phyloP scores from a whole-genome alignment of 2,329 filamentous ascomycete genomes.

The Grosmannia serpens region DNA sequence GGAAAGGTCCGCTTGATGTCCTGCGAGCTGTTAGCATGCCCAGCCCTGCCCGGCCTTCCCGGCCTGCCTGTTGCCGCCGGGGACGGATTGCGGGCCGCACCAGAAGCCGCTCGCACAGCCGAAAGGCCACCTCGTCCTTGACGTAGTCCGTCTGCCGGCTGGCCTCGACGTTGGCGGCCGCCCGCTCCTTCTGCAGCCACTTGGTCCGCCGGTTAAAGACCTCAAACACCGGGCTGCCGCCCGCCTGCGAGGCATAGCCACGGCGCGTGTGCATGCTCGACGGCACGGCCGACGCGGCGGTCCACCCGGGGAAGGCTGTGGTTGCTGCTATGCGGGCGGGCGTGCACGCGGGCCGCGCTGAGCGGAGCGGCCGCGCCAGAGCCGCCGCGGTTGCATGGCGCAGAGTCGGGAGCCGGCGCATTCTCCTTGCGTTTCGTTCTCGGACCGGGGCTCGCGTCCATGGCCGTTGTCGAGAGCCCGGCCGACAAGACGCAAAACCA shows the following conservation, averaged over 20 bases:
- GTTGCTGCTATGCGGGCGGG: not conserved
- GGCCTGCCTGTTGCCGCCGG: too few relatives aligned
- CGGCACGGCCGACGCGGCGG: not conserved
- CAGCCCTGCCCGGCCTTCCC: too few relatives aligned
- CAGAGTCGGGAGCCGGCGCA: not conserved
- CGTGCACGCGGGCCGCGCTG: too few relatives aligned
- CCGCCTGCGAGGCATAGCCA: slow-evolving; percentile 65
- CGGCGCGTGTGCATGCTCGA: slow-evolving; percentile 23
- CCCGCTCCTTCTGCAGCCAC: slow-evolving; percentile 83
- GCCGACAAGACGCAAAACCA: not conserved
- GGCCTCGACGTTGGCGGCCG: slow-evolving; percentile 55
- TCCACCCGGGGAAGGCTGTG: not conserved
- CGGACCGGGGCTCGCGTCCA: not conserved
- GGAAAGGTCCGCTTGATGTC: slow-evolving; percentile 87
- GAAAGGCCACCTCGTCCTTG: slow-evolving; percentile 78
- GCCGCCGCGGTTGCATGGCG: not conserved
- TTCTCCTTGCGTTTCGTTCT: not conserved
- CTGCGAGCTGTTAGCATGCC: slow-evolving; percentile 27
- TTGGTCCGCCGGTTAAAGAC: slow-evolving; percentile 87
- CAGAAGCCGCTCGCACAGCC: slow-evolving; percentile 75
- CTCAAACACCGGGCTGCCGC: slow-evolving; percentile 67
- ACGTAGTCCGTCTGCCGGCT: slow-evolving; percentile 84
- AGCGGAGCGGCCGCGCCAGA: not conserved
- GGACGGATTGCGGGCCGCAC: not conserved
- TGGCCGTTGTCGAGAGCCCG: not conserved